Percentiles rank a stretch among this genome's conserved stretches.
Conservation (phyloP, 148 eudicot genomes). For the Chenopodium album region DNA sequence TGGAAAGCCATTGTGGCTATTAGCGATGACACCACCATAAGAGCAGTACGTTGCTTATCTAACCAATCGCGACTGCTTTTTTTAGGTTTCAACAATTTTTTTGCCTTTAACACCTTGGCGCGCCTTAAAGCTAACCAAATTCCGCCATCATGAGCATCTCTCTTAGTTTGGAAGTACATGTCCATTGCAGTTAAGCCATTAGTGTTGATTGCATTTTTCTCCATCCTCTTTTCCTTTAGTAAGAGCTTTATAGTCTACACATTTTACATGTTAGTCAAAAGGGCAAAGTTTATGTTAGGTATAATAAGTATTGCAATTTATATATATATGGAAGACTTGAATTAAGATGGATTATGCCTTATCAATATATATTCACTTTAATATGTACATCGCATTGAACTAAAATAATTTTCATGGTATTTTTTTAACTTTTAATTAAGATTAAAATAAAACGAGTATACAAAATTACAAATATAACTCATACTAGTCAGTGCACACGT, state of each 20-base stretch:
- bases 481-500: too few species aligned
- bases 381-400: too few species aligned
- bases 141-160: not conserved
- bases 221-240: conserved; percentile 17
- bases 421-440: too few species aligned
- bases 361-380: too few species aligned
- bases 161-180: conserved; percentile 9
- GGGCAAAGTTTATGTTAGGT: not conserved
- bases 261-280: not conserved
- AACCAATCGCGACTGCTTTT: conserved; percentile 1
- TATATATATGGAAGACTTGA: not conserved
- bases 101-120: conserved; percentile 17
- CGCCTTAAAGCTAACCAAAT: not conserved
- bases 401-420: too few species aligned
- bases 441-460: too few species aligned
- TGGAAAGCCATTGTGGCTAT: conserved; percentile 41
- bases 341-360: too few species aligned
- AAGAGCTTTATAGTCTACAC: conserved; percentile 23
- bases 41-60: conserved; percentile 18
- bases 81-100: not conserved
- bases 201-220: conserved; percentile 23
- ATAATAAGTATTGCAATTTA: not conserved
- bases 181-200: conserved; percentile 36
- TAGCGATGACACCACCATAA: conserved; percentile 37
- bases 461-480: too few species aligned